phyloP scores from a whole-genome alignment of 768 basidiomycete species.

The Wakefieldia striispora region DNA sequence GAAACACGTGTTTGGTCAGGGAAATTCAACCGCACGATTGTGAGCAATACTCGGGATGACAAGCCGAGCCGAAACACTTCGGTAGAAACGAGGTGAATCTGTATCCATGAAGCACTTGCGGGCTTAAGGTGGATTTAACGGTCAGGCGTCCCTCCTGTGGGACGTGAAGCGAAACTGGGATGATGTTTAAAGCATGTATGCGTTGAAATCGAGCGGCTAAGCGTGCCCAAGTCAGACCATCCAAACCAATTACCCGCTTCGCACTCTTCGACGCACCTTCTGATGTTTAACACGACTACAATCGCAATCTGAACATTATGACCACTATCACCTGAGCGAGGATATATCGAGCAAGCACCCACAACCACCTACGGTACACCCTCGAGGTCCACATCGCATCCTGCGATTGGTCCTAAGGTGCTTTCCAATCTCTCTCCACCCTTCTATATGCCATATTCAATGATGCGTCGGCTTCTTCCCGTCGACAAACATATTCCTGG shows the following conservation, averaged over 20 bases:
- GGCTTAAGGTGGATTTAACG: no score
- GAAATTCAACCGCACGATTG: no score
- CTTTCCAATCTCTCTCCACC: not conserved
- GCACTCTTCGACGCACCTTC: not conserved
- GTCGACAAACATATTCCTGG: slow-evolving; percentile 97
- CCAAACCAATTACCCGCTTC: not conserved
- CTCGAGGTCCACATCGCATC: not conserved
- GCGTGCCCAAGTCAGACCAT: not conserved
- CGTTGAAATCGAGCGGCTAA: not conserved
- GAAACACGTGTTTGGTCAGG: no score
- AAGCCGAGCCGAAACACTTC: no score
- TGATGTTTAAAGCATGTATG: no score
- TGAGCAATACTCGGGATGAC: no score
- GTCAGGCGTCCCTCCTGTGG: no score
- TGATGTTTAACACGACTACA: not conserved
- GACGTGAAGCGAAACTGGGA: no score
- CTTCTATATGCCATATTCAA: slow-evolving; percentile 13
- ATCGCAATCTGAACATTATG: not conserved
- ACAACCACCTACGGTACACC: slow-evolving; percentile 14
- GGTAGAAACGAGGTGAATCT: no score
- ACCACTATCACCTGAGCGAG: slow-evolving; percentile 5
- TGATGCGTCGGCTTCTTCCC: slow-evolving; percentile 59
- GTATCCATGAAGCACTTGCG: no score
- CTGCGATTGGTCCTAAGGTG: not conserved
- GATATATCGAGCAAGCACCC: slow-evolving; percentile 16